Evolutionary conservation across 352 stramenopile genomes (phyloP), one percentile per base, ranked within the genome.

Genomic region (Globisporangium paroecandrum): DNA sequence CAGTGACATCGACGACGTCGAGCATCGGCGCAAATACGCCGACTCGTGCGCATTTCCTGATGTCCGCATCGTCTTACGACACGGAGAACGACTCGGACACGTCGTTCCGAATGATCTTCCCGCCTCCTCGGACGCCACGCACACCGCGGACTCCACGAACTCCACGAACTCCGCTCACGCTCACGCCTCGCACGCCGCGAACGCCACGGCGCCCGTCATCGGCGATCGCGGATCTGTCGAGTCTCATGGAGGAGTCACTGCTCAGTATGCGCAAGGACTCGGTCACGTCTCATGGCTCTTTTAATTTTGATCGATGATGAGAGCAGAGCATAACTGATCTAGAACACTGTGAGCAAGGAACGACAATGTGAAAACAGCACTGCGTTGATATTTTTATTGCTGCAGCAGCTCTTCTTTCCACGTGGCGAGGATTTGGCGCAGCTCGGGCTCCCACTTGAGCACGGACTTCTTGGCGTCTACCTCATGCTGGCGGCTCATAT

Each of bases 331-430:
- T 12, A 18, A 49, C 13, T 8, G 15, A 8, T 8, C 3, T 10
- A 51, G 18, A 24, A 22, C 5, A 12, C 18, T 47, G 12, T 51
- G 43, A 51, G 22, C 43, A 51, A 9, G 22, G 12, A 51, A 12
- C 43, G 43, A 51, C 20, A 51, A 51, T 24, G 18, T 22, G 43
- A 10, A 51, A 22, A 24, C 15, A 1, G 43, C 12, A 3, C 6
- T 51, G 43, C 18, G 7, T 24, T 10, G 43, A 20, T 22, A 24
- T 51, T n/a, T 65, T 82, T 84, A 95, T 76, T 95, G 83, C 76
- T 91, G 72, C 63, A 95, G 61, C 65, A 95, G 66, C 32, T 95
- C 85, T 25, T 83, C 69, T 73, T 91, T 95, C 85, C 87, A 95
- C 20, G 75, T 65, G 29, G 80, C 76, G 34, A 95, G 73, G 32